These are phyloP conservation scores for Microbotryum lychnidis-dioicae DNA, from an alignment of 1,284 basidiomycete species.

Conservation along the genomic window DNA sequence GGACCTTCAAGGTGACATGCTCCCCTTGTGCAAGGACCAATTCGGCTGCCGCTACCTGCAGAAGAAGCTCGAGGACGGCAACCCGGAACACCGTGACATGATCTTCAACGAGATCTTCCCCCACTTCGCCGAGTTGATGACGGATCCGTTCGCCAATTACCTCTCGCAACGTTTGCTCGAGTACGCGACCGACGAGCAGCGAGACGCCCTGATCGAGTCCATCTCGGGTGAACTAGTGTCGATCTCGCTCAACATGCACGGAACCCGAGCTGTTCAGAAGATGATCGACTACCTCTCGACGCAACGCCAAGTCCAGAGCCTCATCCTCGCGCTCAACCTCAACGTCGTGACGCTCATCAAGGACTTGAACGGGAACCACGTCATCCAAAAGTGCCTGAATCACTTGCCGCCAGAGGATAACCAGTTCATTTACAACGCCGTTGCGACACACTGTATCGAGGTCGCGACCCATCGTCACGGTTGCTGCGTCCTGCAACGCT, in stretches of 20 bases:
- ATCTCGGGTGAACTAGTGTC: conserved; percentile 95
- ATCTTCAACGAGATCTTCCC: conserved; percentile 98
- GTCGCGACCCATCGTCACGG: conserved; percentile 99
- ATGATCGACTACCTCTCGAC: conserved; percentile 99
- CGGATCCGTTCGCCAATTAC: conserved; percentile 99
- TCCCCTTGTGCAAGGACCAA: conserved; percentile 92
- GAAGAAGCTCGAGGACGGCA: conserved; percentile 96
- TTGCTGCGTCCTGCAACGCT: conserved; percentile 96
- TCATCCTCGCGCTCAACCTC: conserved; percentile 91
- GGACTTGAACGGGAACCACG: conserved; percentile 98
- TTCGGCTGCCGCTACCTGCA: conserved; percentile 97
- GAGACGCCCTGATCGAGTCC: conserved; percentile 93
- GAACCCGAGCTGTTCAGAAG: conserved; percentile 97
- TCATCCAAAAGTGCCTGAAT: conserved; percentile 99
- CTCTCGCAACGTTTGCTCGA: conserved; percentile 97
- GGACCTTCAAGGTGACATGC: conserved; percentile 89
- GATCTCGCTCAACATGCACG: conserved; percentile 99
- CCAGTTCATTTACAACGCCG: conserved; percentile 98
- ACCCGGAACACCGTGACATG: conserved; percentile 92
- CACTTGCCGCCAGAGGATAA: conserved; percentile 96
- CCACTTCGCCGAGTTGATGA: conserved; percentile 98
- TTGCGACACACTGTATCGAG: conserved; percentile 97
- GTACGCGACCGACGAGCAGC: conserved; percentile 94
- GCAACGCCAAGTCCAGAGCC: conserved; percentile 90
- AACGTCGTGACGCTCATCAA: conserved; percentile 99